Evolutionary conservation across 108 stramenopile genomes (phyloP).

Genomic region (Cyclotella distinguenda): DNA sequence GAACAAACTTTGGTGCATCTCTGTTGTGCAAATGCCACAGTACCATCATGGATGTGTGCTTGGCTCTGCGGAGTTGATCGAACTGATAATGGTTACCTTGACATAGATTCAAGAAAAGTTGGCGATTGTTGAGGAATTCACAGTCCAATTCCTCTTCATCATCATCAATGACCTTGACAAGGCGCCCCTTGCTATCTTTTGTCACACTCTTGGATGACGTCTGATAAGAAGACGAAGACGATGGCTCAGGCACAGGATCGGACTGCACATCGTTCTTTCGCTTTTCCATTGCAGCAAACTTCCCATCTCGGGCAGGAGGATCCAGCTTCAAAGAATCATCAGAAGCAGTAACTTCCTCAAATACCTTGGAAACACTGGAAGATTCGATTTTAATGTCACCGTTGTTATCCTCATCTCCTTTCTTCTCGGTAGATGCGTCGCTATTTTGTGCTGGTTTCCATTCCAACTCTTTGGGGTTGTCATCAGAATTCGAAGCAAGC

Average conservation of each 20-base stretch:
- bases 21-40: conserved; percentile 97
- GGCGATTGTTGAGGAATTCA: conserved; percentile 88
- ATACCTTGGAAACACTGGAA: no score
- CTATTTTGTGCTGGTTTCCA: no score
- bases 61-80: conserved; percentile 94
- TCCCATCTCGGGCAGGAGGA: conserved; percentile 51
- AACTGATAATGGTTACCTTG: conserved; percentile 99
- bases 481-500: no score
- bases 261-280: conserved; percentile 62
- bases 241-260: conserved; percentile 28
- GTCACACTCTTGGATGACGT: conserved; percentile 38
- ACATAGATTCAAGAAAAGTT: conserved; percentile 85
- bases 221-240: conserved; percentile 24
- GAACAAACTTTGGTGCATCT: conserved; percentile 95
- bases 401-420: no score
- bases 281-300: conserved; percentile 83
- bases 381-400: no score
- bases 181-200: conserved; percentile 80
- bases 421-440: no score
- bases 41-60: conserved; percentile 99
- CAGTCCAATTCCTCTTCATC: conserved; percentile 88
- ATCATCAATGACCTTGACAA: conserved; percentile 84
- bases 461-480: no score
- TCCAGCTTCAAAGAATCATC: neutral
- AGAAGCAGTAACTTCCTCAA: no score